phyloP scores from a whole-genome alignment of 2,329 filamentous ascomycete species.

The Dothidotthia symphoricarpi region DNA sequence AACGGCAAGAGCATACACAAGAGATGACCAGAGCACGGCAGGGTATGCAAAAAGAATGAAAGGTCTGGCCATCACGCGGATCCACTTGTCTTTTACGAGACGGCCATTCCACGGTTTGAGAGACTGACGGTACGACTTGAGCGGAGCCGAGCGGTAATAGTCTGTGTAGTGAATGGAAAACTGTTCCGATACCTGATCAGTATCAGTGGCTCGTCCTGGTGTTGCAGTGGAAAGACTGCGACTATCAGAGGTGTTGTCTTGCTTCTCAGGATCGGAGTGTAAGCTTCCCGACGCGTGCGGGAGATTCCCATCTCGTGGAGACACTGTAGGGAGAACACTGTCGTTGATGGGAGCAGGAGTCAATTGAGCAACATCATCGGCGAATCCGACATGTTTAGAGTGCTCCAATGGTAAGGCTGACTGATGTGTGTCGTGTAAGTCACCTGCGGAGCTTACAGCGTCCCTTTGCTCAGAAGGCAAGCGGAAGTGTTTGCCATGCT shows the following conservation, averaged over 20 bases:
- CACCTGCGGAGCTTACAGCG: constrained; percentile 18
- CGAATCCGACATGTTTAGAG: constrained; percentile 55
- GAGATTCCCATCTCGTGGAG: constrained; percentile 15
- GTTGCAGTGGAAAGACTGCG: constrained; percentile 7
- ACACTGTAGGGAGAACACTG: constrained; percentile 10
- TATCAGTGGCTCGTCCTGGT: constrained; percentile 6
- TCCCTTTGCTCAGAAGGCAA: constrained; percentile 16
- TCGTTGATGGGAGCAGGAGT: constrained; percentile 17
- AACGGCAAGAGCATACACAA: constrained; percentile 82
- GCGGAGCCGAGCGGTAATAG: constrained; percentile 63
- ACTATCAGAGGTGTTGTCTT: constrained; percentile 12
- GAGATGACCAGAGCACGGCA: constrained; percentile 80
- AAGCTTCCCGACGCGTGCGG: constrained; percentile 4
- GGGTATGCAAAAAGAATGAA: constrained; percentile 88
- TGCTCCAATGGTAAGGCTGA: constrained; percentile 1
- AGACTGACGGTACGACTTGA: constrained; percentile 70
- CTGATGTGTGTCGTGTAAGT: neutral
- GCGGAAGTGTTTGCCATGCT: constrained; percentile 28
- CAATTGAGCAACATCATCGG: constrained; percentile 30
- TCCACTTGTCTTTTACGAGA: constrained; percentile 71
- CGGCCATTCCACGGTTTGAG: constrained; percentile 77
- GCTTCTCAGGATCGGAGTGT: constrained; percentile 20
- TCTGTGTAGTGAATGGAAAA: constrained; percentile 62
- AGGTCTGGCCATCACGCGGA: constrained; percentile 72
- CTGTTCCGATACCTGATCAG: constrained; percentile 27